These are phyloP conservation scores for Naganishia onofrii DNA, from an alignment of 768 basidiomycete genomes.

Conservation along the genomic window DNA sequence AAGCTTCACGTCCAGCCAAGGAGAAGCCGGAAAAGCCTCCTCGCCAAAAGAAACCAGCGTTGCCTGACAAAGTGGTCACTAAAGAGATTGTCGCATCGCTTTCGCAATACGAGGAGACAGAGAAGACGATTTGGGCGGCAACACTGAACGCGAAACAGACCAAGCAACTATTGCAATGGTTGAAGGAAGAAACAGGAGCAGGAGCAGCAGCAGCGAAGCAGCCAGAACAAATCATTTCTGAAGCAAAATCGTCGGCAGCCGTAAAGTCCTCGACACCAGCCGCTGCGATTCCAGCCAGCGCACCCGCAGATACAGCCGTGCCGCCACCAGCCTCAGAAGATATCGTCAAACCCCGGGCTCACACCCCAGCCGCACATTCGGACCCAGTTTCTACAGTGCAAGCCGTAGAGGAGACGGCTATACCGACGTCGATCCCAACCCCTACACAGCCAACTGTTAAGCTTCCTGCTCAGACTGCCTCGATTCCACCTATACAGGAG, in stretches of 20 bases:
- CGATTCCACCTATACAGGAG: not conserved
- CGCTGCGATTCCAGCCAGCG: not conserved
- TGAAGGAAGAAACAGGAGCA: slow-evolving; percentile 1
- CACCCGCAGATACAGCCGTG: not conserved
- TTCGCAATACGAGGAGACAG: slow-evolving; percentile 39
- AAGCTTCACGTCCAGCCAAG: slow-evolving; percentile 10
- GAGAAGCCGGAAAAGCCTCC: not conserved
- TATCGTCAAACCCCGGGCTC: not conserved
- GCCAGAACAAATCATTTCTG: not conserved
- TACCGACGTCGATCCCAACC: not conserved
- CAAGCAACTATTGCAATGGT: slow-evolving; percentile 11
- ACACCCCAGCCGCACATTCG: not conserved
- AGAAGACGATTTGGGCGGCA: slow-evolving; percentile 42
- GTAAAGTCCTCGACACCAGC: not conserved
- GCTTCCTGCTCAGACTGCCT: not conserved
- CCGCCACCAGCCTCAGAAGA: not conserved
- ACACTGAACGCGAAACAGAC: slow-evolving; percentile 32
- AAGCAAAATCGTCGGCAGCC: not conserved
- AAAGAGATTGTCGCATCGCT: slow-evolving; percentile 45
- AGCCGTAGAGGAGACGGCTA: not conserved
- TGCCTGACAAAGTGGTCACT: slow-evolving; percentile 43
- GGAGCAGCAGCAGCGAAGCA: not conserved
- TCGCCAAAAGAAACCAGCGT: slow-evolving; percentile 17
- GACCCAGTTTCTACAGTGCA: not conserved
- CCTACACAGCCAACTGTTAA: not conserved